Evolutionary conservation across 164 flowering plant species (phyloP), one percentile per base, ranked within the genome.

Genomic region (Nymphaea colorata): DNA sequence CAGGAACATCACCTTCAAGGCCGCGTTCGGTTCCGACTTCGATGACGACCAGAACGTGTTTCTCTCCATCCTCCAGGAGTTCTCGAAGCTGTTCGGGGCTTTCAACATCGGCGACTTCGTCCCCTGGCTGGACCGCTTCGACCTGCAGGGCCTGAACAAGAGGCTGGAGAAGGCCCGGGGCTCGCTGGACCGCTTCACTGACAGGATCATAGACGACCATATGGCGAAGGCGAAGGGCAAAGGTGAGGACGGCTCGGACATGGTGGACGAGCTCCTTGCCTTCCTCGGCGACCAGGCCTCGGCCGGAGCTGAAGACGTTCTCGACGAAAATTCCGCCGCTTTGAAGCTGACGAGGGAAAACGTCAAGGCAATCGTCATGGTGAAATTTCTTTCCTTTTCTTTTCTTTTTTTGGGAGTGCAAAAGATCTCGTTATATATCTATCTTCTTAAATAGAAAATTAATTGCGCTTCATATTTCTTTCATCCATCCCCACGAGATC

Each of bases 361-460:
- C 74, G 88, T 90, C 81, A 90, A 90, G 74, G 93, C 91, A 57
- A 90, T 90, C 51, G 85, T 90, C 77, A 90, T 90, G 93, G 96
- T 90, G 81, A 41, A 77, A 16, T 8, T 15, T 8, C 57, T 51
- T 5, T 51, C 3, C 57, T 25, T 25, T 25, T 25, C 36, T 25
- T 25, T 25, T 25, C 36, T 25, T 25, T 25, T 25, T 25, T 25
- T 25, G 36, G 1, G 36, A 25, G 36, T 25, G 36, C 36, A 25
- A 25, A 25, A 0, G 36, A 25, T 25, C 36, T 25, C 36, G 36
- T 25, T 25, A 25, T 25, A 25, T 25, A 25, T 25, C 36, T 25
- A 1, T 25, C 36, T 25, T 25, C 36, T 25, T 25, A 25, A 25
- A 25, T 25, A 25, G 36, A 25, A 25, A 25, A 25, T 25, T 25